Evolutionary conservation across 306 rosid genomes (phyloP).

Genomic region (Luffa acutangula): DNA sequence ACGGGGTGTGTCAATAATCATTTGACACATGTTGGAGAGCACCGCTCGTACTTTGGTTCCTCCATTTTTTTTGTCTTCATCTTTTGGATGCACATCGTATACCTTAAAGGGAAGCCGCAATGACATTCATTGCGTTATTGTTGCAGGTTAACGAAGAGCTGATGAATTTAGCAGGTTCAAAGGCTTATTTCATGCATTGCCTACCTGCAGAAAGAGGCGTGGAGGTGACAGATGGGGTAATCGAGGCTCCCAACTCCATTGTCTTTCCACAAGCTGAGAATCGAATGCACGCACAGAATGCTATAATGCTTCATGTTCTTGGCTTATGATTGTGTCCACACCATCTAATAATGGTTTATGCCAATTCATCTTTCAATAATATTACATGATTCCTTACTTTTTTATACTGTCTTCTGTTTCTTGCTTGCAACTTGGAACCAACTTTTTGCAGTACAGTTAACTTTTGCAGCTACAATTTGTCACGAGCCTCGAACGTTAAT

Average conservation of each 20-base stretch:
- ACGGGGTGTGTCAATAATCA: neutral
- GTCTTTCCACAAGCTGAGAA: slow-evolving; percentile 97
- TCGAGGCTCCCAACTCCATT: slow-evolving; percentile 85
- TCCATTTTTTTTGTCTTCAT: neutral
- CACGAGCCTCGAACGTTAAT: neutral
- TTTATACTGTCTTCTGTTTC: neutral
- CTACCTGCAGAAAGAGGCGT: slow-evolving; percentile 96
- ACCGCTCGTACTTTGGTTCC: neutral
- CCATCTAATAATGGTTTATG: neutral
- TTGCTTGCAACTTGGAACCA: neutral
- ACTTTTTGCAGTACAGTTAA: neutral
- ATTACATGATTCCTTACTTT: neutral
- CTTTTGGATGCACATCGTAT: neutral
- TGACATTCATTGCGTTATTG: neutral
- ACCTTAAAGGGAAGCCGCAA: neutral
- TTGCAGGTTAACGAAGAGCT: slow-evolving; percentile 60
- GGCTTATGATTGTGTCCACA: slow-evolving; percentile 30
- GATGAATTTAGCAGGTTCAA: slow-evolving; percentile 77
- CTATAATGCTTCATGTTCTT: slow-evolving; percentile 83
- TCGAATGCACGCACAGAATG: slow-evolving; percentile 93
- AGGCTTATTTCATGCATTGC: slow-evolving; percentile 89
- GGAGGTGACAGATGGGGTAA: slow-evolving; percentile 79
- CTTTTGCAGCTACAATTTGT: neutral
- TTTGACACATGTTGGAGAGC: neutral
- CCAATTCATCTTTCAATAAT: neutral